phyloP scores from a whole-genome alignment of 169 alveolate species.

The Plasmodium coatneyi region DNA sequence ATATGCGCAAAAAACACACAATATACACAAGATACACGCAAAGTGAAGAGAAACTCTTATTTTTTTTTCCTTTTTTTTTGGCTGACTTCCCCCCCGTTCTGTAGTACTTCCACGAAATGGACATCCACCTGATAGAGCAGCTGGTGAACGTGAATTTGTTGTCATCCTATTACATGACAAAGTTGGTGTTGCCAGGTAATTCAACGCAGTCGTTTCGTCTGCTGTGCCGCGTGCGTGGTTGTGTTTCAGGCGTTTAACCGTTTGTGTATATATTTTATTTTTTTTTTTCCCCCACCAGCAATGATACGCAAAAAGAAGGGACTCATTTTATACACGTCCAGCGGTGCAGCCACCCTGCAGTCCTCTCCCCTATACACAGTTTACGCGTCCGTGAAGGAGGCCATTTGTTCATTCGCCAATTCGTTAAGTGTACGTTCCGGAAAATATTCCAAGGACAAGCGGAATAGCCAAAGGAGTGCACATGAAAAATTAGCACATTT shows the following conservation, averaged over 20 bases:
- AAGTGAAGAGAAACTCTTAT: background rate
- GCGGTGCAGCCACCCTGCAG: slow-evolving; percentile 77
- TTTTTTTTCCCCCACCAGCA: background rate
- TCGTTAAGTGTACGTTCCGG: slow-evolving; percentile 34
- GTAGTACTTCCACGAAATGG: slow-evolving; percentile 78
- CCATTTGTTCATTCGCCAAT: slow-evolving; percentile 70
- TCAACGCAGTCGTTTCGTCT: background rate
- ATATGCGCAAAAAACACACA: background rate
- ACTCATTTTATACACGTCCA: slow-evolving; percentile 77
- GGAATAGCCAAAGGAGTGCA: background rate
- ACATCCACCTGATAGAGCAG: slow-evolving; percentile 75
- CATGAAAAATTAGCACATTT: background rate
- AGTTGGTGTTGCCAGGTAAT: slow-evolving; percentile 69
- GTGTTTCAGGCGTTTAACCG: background rate
- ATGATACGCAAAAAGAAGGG: slow-evolving; percentile 74
- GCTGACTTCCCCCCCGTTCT: background rate
- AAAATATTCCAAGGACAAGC: background rate
- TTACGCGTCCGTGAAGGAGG: slow-evolving; percentile 81
- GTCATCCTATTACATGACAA: slow-evolving; percentile 77
- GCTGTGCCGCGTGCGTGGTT: background rate
- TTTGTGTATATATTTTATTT: background rate
- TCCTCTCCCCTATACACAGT: slow-evolving; percentile 77
- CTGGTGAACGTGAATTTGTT: slow-evolving; percentile 78
- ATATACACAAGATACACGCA: background rate
- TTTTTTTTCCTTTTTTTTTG: background rate